A percentile compares a stretch with the other conserved stretches of the same genome.
Conservation (phyloP, 129 eudicot genomes). For the Arctium lappa region DNA sequence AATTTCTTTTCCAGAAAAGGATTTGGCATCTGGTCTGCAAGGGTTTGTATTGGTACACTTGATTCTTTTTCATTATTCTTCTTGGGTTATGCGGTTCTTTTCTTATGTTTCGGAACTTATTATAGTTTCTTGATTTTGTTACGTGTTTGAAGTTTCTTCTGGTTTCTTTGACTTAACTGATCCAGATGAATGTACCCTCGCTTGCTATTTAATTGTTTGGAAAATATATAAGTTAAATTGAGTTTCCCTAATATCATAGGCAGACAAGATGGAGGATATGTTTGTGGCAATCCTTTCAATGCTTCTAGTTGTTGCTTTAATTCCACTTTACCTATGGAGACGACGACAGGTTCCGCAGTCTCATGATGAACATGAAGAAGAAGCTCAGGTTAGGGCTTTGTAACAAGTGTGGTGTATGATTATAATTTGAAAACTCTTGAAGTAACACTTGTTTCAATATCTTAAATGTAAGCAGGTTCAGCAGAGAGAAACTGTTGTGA, state of each 20-base stretch:
- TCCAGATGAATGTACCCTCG: neutral
- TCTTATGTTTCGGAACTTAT: neutral
- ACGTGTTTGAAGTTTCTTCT: neutral
- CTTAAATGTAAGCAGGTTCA: constrained; percentile 37
- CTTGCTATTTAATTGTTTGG: neutral
- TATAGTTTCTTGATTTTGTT: neutral
- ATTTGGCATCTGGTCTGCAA: neutral
- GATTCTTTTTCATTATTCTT: neutral
- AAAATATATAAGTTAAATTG: neutral
- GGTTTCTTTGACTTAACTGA: neutral
- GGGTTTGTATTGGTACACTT: neutral
- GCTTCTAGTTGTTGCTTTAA: constrained; percentile 57
- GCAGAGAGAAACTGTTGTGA: constrained; percentile 65
- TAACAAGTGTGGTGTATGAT: neutral
- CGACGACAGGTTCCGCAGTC: constrained; percentile 51
- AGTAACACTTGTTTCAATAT: neutral
- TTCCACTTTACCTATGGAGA: constrained; percentile 86
- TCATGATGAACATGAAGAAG: constrained; percentile 46
- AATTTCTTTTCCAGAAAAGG: neutral
- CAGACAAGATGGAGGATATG: constrained; percentile 66
- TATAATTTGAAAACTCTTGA: neutral
- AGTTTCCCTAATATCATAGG: neutral
- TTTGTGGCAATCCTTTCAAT: constrained; percentile 68
- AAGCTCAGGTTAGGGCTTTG: constrained; percentile 53
- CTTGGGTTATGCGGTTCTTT: neutral